Evolutionary conservation across 1,139 yeast species (phyloP).

Genomic region (Meyerozyma athensensis): DNA sequence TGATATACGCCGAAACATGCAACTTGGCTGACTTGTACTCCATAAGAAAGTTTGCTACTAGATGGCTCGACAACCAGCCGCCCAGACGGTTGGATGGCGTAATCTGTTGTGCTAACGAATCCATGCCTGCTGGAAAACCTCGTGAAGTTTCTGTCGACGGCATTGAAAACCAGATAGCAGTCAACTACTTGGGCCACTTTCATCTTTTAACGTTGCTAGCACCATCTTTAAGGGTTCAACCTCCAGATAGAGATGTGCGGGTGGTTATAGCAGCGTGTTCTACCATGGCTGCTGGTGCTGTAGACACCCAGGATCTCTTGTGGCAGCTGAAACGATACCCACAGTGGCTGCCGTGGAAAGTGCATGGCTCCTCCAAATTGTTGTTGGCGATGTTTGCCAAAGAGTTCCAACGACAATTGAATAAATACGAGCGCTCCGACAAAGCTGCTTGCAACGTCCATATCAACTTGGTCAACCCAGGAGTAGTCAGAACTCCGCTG

Average conservation of each 20-base stretch:
- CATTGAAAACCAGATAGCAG: constrained; percentile 76
- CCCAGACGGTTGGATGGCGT: constrained; percentile 89
- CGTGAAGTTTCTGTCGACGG: constrained; percentile 75
- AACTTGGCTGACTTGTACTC: constrained; percentile 72
- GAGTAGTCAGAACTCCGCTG: constrained; percentile 82
- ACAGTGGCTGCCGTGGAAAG: constrained; percentile 58
- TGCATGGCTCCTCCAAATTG: constrained; percentile 79
- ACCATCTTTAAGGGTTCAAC: constrained; percentile 82
- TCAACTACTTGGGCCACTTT: constrained; percentile 75
- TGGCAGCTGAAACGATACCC: constrained; percentile 64
- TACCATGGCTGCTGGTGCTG: constrained; percentile 65
- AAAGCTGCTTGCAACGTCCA: constrained; percentile 64
- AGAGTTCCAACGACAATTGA: constrained; percentile 67
- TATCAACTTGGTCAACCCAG: constrained; percentile 84
- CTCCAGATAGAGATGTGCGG: constrained; percentile 91
- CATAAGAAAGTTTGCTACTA: constrained; percentile 87
- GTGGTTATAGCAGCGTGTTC: constrained; percentile 73
- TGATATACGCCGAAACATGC: constrained; percentile 86
- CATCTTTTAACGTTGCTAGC: constrained; percentile 73
- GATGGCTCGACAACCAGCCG: constrained; percentile 87
- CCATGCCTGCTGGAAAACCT: constrained; percentile 59
- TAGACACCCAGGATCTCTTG: constrained; percentile 64
- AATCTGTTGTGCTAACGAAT: constrained; percentile 81
- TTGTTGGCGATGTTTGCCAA: constrained; percentile 67
- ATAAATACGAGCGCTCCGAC: constrained; percentile 56